Evolutionary conservation across 129 eudicot species (phyloP).

Genomic region (Heracleum sosnowskyi): DNA sequence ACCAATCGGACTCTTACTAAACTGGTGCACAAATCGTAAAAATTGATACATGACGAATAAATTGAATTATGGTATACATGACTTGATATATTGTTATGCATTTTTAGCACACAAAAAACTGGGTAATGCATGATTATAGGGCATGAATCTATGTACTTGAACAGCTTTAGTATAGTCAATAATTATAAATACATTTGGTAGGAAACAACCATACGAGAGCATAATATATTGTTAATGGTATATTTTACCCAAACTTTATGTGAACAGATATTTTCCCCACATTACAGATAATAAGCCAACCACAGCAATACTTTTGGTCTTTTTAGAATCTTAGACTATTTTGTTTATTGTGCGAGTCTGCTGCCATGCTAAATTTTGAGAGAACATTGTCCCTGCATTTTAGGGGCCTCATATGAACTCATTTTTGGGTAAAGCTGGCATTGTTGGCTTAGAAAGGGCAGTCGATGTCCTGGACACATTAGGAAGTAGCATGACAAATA

Average conservation of each 20-base stretch:
- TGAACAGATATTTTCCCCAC: neutral
- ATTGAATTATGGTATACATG: neutral
- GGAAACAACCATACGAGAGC: neutral
- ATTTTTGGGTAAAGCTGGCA: constrained; percentile 7
- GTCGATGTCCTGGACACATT: constrained; percentile 7
- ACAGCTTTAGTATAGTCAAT: neutral
- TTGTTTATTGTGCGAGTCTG: neutral
- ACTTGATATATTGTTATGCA: neutral
- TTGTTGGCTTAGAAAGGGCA: constrained; percentile 1
- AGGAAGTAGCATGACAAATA: constrained; percentile 5
- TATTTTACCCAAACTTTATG: neutral
- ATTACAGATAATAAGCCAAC: neutral
- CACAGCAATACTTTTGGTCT: neutral
- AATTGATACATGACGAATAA: neutral
- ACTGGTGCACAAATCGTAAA: neutral
- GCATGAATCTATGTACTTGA: neutral
- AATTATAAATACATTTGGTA: neutral
- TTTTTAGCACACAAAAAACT: neutral
- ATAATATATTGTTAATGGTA: neutral
- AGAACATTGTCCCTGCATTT: neutral
- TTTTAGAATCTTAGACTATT: neutral
- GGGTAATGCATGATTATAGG: neutral
- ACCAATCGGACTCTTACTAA: neutral
- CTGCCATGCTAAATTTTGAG: neutral
- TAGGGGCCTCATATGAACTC: constrained; percentile 7